These are phyloP conservation scores for Aspergillus pseudotamarii DNA, from an alignment of 2,329 filamentous ascomycete genomes.

Conservation along the genomic window DNA sequence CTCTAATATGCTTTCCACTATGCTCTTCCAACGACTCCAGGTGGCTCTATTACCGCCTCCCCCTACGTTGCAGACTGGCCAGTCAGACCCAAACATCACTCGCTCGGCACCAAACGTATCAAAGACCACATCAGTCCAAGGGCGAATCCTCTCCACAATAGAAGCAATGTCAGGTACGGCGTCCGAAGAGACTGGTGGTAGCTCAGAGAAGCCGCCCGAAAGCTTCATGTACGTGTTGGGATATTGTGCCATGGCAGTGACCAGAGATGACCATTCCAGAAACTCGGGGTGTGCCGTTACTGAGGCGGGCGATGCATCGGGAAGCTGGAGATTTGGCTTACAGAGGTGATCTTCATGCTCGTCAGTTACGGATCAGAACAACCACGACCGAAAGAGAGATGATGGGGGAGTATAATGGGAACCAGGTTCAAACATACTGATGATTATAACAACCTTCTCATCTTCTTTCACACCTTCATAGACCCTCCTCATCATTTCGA, in stretches of 20 bases:
- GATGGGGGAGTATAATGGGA: neutral
- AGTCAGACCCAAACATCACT: slow-evolving; percentile 91
- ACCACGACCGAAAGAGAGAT: slow-evolving; percentile 1
- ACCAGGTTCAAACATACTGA: slow-evolving; percentile 34
- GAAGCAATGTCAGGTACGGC: slow-evolving; percentile 22
- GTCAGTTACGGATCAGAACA: slow-evolving; percentile 13
- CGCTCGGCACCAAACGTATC: slow-evolving; percentile 70
- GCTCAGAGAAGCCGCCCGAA: slow-evolving; percentile 82
- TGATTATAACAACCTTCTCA: slow-evolving; percentile 69
- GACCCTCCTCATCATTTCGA: slow-evolving; percentile 69
- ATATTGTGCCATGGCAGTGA: slow-evolving; percentile 68
- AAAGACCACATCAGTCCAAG: slow-evolving; percentile 74
- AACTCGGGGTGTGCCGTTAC: slow-evolving; percentile 56
- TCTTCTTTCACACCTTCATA: slow-evolving; percentile 58
- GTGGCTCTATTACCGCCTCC: slow-evolving; percentile 59
- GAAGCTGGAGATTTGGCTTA: slow-evolving; percentile 75
- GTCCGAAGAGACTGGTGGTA: slow-evolving; percentile 53
- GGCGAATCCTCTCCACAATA: slow-evolving; percentile 62
- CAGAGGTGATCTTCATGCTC: slow-evolving; percentile 73
- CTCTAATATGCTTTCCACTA: slow-evolving; percentile 68
- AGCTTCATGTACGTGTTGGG: slow-evolving; percentile 82
- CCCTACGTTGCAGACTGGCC: slow-evolving; percentile 83
- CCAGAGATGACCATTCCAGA: slow-evolving; percentile 68
- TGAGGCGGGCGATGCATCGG: slow-evolving; percentile 50
- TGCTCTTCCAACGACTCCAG: slow-evolving; percentile 74